phyloP scores from a whole-genome alignment of 2,329 filamentous ascomycete species.

The Fusarium clavum region DNA sequence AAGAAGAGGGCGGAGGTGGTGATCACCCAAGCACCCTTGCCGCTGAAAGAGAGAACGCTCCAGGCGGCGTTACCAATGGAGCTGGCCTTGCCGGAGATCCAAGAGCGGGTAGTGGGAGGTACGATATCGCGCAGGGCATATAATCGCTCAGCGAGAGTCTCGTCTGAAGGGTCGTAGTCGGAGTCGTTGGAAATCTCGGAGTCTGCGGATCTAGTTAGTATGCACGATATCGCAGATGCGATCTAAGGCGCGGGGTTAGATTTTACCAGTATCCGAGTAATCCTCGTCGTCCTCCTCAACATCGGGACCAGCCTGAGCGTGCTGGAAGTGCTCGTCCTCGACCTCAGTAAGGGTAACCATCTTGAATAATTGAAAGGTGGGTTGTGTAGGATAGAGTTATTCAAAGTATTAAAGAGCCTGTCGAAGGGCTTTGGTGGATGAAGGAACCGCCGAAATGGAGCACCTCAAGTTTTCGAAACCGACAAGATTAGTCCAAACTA shows the following conservation, averaged over 20 bases:
- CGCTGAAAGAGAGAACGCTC: constrained; percentile 75
- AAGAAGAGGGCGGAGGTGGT: constrained; percentile 90
- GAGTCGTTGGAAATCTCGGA: constrained; percentile 87
- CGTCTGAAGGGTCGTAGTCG: constrained; percentile 70
- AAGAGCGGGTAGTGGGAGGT: constrained; percentile 76
- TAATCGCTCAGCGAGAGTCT: constrained; percentile 75
- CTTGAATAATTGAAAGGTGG: constrained; percentile 52
- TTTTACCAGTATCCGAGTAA: constrained; percentile 90
- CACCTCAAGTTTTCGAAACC: neutral
- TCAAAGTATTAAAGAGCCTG: constrained; percentile 19
- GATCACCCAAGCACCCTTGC: constrained; percentile 90
- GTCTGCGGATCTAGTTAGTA: constrained; percentile 63
- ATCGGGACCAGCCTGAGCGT: constrained; percentile 74
- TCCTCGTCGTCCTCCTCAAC: constrained; percentile 94
- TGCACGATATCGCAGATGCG: neutral
- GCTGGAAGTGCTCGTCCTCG: constrained; percentile 92
- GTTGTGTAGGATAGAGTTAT: constrained; percentile 2
- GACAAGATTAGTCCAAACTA: neutral
- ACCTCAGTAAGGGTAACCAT: constrained; percentile 99
- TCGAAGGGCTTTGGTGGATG: constrained; percentile 16
- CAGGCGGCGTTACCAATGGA: constrained; percentile 63
- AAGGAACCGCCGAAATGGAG: neutral
- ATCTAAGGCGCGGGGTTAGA: constrained; percentile 9
- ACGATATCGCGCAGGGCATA: constrained; percentile 81
- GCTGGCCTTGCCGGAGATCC: constrained; percentile 70